A percentile compares a stretch with the other conserved stretches of the same genome.
phyloP scores from a whole-genome alignment of 1,284 basidiomycete genomes.

The Austroboletus olivaceoglutinosus region DNA sequence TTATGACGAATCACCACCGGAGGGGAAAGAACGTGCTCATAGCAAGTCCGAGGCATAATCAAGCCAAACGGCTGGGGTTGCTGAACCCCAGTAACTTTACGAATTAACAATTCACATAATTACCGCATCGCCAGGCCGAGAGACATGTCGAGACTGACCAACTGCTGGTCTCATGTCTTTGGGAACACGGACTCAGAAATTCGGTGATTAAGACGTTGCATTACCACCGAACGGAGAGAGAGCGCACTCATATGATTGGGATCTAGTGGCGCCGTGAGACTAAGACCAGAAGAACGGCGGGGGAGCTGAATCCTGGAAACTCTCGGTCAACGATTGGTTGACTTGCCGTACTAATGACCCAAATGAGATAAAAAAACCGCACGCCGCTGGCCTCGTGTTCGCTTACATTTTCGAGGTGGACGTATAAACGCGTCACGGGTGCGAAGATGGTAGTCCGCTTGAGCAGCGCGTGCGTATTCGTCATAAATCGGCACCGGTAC shows the following conservation, averaged over 20 bases:
- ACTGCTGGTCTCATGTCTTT: not conserved
- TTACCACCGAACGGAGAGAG: not conserved
- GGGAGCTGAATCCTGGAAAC: no score
- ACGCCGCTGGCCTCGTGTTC: slow-evolving; percentile 10
- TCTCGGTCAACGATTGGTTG: no score
- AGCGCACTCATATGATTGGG: not conserved
- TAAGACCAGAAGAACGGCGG: not conserved
- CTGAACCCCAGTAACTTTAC: not conserved
- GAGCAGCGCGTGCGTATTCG: not conserved
- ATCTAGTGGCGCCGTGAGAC: not conserved
- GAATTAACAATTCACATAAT: not conserved
- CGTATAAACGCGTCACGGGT: slow-evolving; percentile 6
- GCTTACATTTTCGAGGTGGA: slow-evolving; percentile 8
- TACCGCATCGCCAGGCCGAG: no score
- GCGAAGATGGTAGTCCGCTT: not conserved
- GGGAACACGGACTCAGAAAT: not conserved
- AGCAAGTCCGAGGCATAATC: not conserved
- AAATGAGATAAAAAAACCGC: not conserved
- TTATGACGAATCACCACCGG: not conserved
- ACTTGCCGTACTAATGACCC: no score
- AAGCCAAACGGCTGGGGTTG: not conserved
- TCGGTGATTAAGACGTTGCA: not conserved
- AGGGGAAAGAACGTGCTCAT: not conserved
- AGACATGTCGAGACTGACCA: not conserved
- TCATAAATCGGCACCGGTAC: slow-evolving; percentile 10